Percentiles rank a stretch among this genome's conserved stretches.
phyloP scores from a whole-genome alignment of 2,329 filamentous ascomycete species.

The Harringtonia aguacate region DNA sequence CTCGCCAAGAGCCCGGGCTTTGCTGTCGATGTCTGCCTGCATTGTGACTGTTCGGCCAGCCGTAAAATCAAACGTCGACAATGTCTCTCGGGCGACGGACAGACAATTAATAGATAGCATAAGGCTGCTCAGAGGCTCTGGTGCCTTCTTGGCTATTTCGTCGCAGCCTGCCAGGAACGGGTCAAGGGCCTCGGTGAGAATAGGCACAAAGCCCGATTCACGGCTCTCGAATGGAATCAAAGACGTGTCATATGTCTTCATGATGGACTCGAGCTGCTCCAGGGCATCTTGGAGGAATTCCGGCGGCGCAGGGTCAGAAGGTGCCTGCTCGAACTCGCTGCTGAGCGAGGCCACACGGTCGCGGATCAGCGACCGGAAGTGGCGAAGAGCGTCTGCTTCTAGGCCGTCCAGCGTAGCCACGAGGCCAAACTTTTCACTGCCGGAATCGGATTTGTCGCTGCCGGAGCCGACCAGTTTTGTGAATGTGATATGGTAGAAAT shows the following conservation, averaged over 20 bases:
- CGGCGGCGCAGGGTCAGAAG: slow-evolving; percentile 65
- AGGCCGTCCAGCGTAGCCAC: slow-evolving; percentile 58
- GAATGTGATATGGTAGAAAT: slow-evolving; percentile 84
- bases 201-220: slow-evolving; percentile 60
- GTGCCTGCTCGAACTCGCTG: slow-evolving; percentile 56
- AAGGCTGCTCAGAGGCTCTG: slow-evolving; percentile 48
- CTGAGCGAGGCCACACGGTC: slow-evolving; percentile 71
- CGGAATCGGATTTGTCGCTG: neutral
- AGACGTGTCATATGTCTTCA: slow-evolving; percentile 81
- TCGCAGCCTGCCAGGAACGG: slow-evolving; percentile 73
- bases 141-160: slow-evolving; percentile 47
- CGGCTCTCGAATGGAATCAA: slow-evolving; percentile 48
- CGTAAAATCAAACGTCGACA: slow-evolving; percentile 56
- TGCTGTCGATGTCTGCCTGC: slow-evolving; percentile 41
- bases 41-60: slow-evolving; percentile 43
- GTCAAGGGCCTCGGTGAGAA: slow-evolving; percentile 71
- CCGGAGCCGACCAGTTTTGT: slow-evolving; percentile 58
- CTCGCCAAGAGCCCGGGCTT: slow-evolving; percentile 47
- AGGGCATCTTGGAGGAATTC: slow-evolving; percentile 73
- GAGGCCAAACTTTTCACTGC: slow-evolving; percentile 43
- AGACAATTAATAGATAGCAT: slow-evolving; percentile 69
- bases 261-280: slow-evolving; percentile 64
- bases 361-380: slow-evolving; percentile 72
- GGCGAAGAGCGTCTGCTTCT: slow-evolving; percentile 65
- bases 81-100: slow-evolving; percentile 41